These are phyloP conservation scores for Ustilago bromivora DNA, from an alignment of 1,284 basidiomycete genomes.

Conservation along the genomic window DNA sequence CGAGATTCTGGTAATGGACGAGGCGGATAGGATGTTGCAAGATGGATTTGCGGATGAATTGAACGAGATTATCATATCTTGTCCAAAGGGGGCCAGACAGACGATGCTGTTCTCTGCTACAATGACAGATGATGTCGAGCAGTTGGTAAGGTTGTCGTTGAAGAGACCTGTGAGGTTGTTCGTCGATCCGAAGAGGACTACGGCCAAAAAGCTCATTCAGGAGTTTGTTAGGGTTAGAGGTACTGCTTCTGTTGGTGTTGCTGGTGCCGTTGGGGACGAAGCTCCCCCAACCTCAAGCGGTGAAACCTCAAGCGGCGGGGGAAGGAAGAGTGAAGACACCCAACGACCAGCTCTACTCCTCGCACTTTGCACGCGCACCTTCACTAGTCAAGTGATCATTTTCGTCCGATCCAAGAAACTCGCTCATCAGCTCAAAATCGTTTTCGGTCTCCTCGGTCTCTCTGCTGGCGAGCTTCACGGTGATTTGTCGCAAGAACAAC, in stretches of 20 bases:
- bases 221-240: conserved; percentile 77
- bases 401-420: conserved; percentile 99
- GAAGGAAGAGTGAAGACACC: conserved; percentile 78
- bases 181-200: conserved; percentile 91
- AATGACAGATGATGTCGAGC: conserved; percentile 96
- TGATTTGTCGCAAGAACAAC: conserved; percentile 96
- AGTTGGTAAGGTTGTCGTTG: conserved; percentile 91
- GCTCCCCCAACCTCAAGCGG: conserved; percentile 58
- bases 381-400: conserved; percentile 91
- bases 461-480: conserved; percentile 90
- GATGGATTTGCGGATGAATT: conserved; percentile 96
- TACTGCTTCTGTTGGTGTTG: conserved; percentile 31
- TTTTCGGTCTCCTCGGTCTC: conserved; percentile 88
- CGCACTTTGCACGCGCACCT: conserved; percentile 89
- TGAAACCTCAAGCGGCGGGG: background rate
- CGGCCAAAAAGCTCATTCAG: conserved; percentile 88
- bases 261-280: conserved; percentile 79
- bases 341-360: conserved; percentile 92
- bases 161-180: conserved; percentile 83
- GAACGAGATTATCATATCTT: conserved; percentile 91
- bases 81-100: conserved; percentile 74
- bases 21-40: conserved; percentile 98
- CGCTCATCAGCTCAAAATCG: conserved; percentile 95
- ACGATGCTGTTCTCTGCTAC: conserved; percentile 95
- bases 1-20: conserved; percentile 99